Base-by-base conservation (phyloP, 176 grass and related monocot genomes). In the Olyra latifolia region DNA sequence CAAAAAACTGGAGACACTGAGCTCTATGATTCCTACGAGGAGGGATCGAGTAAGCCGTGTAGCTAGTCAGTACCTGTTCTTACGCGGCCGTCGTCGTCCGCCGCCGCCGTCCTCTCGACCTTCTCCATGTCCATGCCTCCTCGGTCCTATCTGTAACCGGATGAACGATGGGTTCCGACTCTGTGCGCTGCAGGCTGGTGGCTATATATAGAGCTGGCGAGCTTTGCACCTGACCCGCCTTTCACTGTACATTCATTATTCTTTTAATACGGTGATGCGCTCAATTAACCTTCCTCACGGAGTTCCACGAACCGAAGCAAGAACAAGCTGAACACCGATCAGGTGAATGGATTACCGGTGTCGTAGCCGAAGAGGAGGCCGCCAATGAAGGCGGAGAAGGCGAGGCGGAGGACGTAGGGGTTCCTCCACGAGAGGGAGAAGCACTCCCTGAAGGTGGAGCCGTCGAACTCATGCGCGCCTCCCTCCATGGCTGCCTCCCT, bases 281-380 rank as follows among this genome's bases (percentile, higher is more conserved):
- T 30, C 82, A 63, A 77, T 89, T 77, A 62, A 40, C 62, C 22
- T 1, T 2, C 30, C 17, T 80, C 75, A 22, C 61, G 69, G 42
- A 80, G 69, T 45, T 75, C 75, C 35, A 75, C 54, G 23, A 35
- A 40, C 38, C 0, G 19, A 1, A 50, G n/a, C n/a, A n/a, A n/a
- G 24, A 54, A 17, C 43, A 82, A 23, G 24, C 4, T 5, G 44
- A 66, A 35, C 15, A 43, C n/a, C n/a, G n/a, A n/a, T 8, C 1
- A 46, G 23, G n/a, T 42, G 24, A 50, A 28, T 17, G n/a, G 44
- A 10, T 72, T 83, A 94, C 93, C 91, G 52, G 94, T 93, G 75
- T 97, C 88, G 77, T 97, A 93, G 69, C 94, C 94, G 52, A 97
- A 97, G 84, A 97, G 94, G 48, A 97, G 84, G 27, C 94, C 94